These are phyloP conservation scores for Pachysandra terminalis DNA, from an alignment of 164 flowering plant genomes.

Conservation along the genomic window DNA sequence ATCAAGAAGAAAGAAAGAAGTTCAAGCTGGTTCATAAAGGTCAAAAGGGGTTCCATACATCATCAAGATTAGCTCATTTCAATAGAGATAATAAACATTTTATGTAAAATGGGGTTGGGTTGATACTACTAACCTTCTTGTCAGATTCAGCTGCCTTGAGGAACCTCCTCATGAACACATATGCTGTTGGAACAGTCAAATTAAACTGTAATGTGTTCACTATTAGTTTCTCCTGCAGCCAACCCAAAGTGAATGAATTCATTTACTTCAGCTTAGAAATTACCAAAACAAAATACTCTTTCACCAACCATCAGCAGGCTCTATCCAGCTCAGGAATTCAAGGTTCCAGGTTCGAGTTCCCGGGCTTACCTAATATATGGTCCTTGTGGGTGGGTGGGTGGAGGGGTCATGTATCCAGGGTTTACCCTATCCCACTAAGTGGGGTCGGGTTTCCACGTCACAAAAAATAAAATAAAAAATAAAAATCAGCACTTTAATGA, in stretches of 20 bases:
- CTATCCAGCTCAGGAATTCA: no score
- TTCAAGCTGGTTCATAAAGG: conserved; percentile 51
- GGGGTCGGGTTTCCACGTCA: no score
- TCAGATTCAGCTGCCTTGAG: conserved; percentile 75
- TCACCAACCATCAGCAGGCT: neutral
- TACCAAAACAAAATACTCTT: neutral
- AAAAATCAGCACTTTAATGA: no score
- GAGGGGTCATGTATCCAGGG: no score
- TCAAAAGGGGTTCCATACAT: neutral
- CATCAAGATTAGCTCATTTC: no score
- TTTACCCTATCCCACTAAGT: no score
- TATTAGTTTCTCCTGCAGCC: conserved; percentile 68
- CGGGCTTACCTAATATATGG: no score
- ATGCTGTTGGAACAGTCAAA: conserved; percentile 72
- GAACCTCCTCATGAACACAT: conserved; percentile 73
- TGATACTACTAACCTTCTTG: conserved; percentile 37
- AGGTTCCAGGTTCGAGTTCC: no score
- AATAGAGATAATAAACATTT: no score
- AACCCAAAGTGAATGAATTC: neutral
- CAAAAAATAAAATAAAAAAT: no score
- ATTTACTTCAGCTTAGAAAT: neutral
- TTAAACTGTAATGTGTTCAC: conserved; percentile 66
- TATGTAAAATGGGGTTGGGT: no score
- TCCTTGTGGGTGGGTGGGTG: no score
- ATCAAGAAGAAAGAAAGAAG: conserved; percentile 67